Evolutionary conservation across 2,329 filamentous ascomycete genomes (phyloP), one percentile per base, ranked within the genome.

Genomic region (Colletotrichum gloeosporioides): DNA sequence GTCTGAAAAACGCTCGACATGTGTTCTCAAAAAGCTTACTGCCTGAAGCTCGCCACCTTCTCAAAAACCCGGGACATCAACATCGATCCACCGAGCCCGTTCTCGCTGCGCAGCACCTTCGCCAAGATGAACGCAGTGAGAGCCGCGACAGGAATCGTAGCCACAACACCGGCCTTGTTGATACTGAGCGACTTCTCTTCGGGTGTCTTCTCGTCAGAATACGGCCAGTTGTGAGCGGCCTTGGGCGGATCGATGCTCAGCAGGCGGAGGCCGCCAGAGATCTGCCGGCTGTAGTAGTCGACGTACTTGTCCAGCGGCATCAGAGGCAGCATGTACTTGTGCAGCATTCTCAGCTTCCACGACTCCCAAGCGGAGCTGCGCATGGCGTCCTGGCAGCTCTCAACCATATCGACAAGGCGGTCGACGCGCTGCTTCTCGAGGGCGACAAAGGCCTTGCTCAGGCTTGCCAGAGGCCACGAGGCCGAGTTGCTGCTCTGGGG

Each of bases 351-450:
- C 4, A 61, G 63, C 31, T 61, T 57, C 70, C 65, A 73, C 8
- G 64, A 68, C 31, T 73, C 44, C 73, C 70, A 73, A 4, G 64
- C 70, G 3, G 73, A 73, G 27, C 32, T 49, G 49, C 70, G 73
- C 73, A 76, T 76, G 10, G 73, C 73, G 9, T 73, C 64, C 27
- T 76, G 73, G 59, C 73, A 69, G 39, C 53, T 29, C 34, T 76
- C 64, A 7, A 76, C 73, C 73, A 73, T 73, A 6, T 65, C 34
- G 6, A 44, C 44, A 2, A 76, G 27, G 6, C 70, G 57, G 6
- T 49, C 57, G 25, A 76, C 36, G 29, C 73, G 73, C 64, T 76
- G 32, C 8, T 25, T 29, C 34, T 76, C 73, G n/a, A 76, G 39
- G 29, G 64, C 57, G 27, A 59, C 34, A 27, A 73, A 76, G 1